These are phyloP conservation scores for Phlyctochytrium bullatum DNA, from an alignment of 192 early-diverging fungal species.

Conservation along the genomic window DNA sequence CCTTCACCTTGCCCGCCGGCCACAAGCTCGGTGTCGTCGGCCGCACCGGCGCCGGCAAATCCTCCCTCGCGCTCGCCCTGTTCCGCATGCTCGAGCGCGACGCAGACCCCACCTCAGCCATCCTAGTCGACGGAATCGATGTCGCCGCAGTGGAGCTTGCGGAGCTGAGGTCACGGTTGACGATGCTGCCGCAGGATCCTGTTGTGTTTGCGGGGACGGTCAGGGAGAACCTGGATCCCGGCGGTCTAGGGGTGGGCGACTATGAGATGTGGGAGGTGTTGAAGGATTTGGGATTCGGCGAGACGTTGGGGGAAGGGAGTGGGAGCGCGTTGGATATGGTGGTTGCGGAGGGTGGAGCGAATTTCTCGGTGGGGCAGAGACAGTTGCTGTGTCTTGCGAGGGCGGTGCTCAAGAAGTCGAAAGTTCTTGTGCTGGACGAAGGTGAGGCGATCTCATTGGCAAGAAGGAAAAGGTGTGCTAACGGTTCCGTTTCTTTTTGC, in stretches of 20 bases:
- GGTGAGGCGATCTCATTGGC: constrained; percentile 52
- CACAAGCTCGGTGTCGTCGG: constrained; percentile 59
- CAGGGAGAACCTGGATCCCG: constrained; percentile 74
- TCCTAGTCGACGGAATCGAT: constrained; percentile 66
- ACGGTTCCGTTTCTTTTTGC: constrained; percentile 27
- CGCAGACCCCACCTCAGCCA: too few species aligned
- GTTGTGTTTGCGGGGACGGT: constrained; percentile 60
- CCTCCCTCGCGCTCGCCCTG: constrained; percentile 23
- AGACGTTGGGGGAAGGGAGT: constrained; percentile 25
- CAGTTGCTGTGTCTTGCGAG: constrained; percentile 34
- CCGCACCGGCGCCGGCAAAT: constrained; percentile 62
- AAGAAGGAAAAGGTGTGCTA: not conserved
- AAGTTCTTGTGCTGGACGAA: constrained; percentile 65
- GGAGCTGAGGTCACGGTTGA: constrained; percentile 49
- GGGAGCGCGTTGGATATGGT: constrained; percentile 52
- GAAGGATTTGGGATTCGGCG: constrained; percentile 63
- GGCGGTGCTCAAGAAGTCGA: constrained; percentile 34
- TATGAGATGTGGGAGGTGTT: constrained; percentile 68
- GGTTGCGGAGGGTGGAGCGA: constrained; percentile 76
- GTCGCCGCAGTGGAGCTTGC: constrained; percentile 55
- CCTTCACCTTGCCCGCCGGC: constrained; percentile 61
- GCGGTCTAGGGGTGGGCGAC: constrained; percentile 57
- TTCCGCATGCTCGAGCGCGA: constrained; percentile 38
- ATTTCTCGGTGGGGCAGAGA: constrained; percentile 49
- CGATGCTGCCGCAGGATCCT: constrained; percentile 51